phyloP scores from a whole-genome alignment of 2,329 filamentous ascomycete species.

The Paramyrothecium roridum region DNA sequence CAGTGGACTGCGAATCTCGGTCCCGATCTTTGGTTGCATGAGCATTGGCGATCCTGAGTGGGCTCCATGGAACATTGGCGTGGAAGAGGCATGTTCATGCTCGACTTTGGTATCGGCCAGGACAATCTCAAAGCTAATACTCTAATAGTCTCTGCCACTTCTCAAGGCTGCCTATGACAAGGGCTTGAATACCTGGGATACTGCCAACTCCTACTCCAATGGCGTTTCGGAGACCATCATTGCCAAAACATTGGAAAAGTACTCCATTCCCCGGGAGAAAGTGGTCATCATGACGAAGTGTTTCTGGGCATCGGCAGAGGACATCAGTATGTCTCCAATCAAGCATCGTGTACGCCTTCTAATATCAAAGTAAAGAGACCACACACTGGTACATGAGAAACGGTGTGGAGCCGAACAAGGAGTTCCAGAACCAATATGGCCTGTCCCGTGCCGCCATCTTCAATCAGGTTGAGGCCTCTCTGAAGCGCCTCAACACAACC shows the following conservation, averaged over 20 bases:
- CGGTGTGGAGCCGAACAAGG: not conserved
- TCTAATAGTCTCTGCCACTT: not conserved
- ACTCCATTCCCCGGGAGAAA: slow-evolving; percentile 52
- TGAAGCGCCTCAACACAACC: not conserved
- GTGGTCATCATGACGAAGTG: slow-evolving; percentile 58
- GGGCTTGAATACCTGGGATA: slow-evolving; percentile 1
- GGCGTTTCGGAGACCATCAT: slow-evolving; percentile 53
- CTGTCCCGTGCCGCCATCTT: not conserved
- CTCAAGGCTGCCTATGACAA: not conserved
- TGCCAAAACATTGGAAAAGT: slow-evolving; percentile 58
- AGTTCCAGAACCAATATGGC: not conserved
- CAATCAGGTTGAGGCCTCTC: not conserved
- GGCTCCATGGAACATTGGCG: too few species aligned
- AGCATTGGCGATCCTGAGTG: too few species aligned
- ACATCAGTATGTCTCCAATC: slow-evolving; percentile 4
- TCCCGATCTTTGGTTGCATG: too few species aligned
- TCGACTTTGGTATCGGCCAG: too few species aligned
- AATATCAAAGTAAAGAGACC: not conserved
- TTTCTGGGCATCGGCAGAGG: slow-evolving; percentile 42
- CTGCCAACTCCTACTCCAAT: slow-evolving; percentile 54
- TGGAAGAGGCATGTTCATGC: too few species aligned
- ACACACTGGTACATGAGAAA: not conserved
- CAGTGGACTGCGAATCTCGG: too few species aligned
- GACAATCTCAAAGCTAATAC: not conserved
- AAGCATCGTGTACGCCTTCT: not conserved